Conservation (phyloP, 352 stramenopile genomes). For the Phytopythium vexans region DNA sequence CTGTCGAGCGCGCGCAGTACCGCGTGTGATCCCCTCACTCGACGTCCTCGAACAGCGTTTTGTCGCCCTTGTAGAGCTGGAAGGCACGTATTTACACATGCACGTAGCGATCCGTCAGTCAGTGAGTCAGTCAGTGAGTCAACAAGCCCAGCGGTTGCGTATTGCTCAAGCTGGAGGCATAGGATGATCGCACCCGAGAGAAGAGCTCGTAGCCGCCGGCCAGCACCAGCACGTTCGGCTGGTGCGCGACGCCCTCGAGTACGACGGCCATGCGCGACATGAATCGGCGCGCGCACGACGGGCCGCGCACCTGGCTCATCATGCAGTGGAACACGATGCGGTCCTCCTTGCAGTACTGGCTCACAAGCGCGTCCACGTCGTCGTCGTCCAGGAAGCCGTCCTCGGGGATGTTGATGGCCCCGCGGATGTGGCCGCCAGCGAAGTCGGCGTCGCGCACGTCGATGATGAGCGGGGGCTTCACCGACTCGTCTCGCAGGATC, state of each 20-base stretch:
- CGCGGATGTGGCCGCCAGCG: conserved; percentile 69
- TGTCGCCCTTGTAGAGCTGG: conserved; percentile 49
- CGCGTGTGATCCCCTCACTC: conserved; percentile 25
- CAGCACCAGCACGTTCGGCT: conserved; percentile 65
- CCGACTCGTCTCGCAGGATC: conserved; percentile 34
- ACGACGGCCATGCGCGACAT: conserved; percentile 53
- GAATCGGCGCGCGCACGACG: conserved; percentile 77
- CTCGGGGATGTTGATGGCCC: conserved; percentile 73
- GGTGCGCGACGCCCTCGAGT: conserved; percentile 36
- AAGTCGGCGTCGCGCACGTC: conserved; percentile 81
- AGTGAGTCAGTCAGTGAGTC: no score
- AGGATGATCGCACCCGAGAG: conserved; percentile 26
- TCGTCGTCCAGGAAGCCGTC: conserved; percentile 79
- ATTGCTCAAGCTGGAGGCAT: background rate
- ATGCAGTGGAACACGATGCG: conserved; percentile 87
- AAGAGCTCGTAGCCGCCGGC: conserved; percentile 73
- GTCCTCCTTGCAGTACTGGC: conserved; percentile 56
- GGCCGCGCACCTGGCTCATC: conserved; percentile 82
- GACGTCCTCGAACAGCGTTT: conserved; percentile 38
- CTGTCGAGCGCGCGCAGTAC: conserved; percentile 49
- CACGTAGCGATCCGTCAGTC: no score
- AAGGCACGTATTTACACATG: no score
- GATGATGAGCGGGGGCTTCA: conserved; percentile 43
- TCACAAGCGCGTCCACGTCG: conserved; percentile 74
- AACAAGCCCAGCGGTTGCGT: no score